Conservation (phyloP, 306 rosid genomes). For the Lathyrus sativus region DNA sequence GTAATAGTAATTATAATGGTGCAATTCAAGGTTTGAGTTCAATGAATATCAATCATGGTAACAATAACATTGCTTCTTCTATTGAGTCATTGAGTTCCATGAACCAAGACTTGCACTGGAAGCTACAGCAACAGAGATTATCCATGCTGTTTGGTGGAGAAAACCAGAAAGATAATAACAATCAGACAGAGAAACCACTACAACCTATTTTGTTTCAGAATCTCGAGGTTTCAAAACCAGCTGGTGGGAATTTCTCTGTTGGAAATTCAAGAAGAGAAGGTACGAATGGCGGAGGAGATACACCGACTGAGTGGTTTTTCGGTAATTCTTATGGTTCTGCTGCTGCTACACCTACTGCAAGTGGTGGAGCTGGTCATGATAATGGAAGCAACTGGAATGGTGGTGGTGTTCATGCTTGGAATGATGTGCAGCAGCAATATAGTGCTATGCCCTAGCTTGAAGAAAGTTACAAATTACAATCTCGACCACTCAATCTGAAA, state of each 20-base stretch:
- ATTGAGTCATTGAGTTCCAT: conserved; percentile 88
- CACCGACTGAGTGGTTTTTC: conserved; percentile 83
- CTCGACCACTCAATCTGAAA: too few relatives aligned
- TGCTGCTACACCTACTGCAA: conserved; percentile 53
- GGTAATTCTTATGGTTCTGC: conserved; percentile 65
- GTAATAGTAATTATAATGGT: conserved; percentile 19
- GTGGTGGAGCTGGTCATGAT: conserved; percentile 44
- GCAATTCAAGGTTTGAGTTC: conserved; percentile 54
- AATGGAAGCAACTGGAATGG: conserved; percentile 46
- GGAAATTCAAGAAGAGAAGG: conserved; percentile 49
- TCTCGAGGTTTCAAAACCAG: conserved; percentile 47
- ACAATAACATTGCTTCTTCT: conserved; percentile 58
- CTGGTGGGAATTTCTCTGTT: conserved; percentile 31
- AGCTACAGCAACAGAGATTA: conserved; percentile 82
- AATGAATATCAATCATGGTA: conserved; percentile 47
- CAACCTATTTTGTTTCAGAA: conserved; percentile 68
- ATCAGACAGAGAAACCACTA: conserved; percentile 46
- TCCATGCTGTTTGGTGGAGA: conserved; percentile 63
- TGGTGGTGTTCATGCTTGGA: conserved; percentile 66
- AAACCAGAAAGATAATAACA: conserved; percentile 32
- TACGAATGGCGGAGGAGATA: conserved; percentile 40
- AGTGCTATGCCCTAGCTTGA: conserved; percentile 66
- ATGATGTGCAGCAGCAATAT: conserved; percentile 76
- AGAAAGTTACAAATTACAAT: too few relatives aligned
- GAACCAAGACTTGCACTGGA: conserved; percentile 97